Evolutionary conservation across 2,329 filamentous ascomycete genomes (phyloP).

Genomic region (Lachnum nothofagi): DNA sequence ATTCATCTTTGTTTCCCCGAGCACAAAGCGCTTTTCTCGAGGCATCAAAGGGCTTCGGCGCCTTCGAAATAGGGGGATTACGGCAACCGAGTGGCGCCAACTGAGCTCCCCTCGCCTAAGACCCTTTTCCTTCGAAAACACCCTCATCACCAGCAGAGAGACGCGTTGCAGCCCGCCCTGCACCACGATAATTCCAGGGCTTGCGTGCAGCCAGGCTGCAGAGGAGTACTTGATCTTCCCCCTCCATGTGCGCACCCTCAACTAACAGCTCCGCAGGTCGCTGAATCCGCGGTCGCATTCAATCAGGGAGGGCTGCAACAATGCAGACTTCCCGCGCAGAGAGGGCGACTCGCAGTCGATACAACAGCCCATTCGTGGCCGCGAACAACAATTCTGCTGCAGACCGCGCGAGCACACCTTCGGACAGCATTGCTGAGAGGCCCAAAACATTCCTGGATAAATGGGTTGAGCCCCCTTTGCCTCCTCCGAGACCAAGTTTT

Average conservation of each 20-base stretch:
- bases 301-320: conserved; percentile 5
- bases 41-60: neutral
- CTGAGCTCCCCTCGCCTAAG: no score
- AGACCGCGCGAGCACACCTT: conserved; percentile 5
- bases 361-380: conserved; percentile 26
- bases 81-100: no score
- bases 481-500: conserved; percentile 60
- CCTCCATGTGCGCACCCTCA: conserved; percentile 4
- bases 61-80: no score
- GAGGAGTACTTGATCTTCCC: conserved; percentile 21
- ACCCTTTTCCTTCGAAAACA: conserved; percentile 2
- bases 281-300: conserved; percentile 15
- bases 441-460: conserved; percentile 31
- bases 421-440: conserved; percentile 13
- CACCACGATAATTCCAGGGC: conserved; percentile 14
- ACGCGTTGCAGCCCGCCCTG: conserved; percentile 16
- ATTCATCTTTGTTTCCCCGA: no score
- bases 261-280: conserved; percentile 20
- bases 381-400: conserved; percentile 13
- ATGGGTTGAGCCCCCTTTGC: conserved; percentile 55
- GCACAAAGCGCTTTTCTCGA: no score
- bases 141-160: conserved; percentile 8
- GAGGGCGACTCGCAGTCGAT: conserved; percentile 28
- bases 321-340: conserved; percentile 12
- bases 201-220: conserved; percentile 18